phyloP scores from a whole-genome alignment of 1,284 basidiomycete species.

The Leccinum fuscescens region DNA sequence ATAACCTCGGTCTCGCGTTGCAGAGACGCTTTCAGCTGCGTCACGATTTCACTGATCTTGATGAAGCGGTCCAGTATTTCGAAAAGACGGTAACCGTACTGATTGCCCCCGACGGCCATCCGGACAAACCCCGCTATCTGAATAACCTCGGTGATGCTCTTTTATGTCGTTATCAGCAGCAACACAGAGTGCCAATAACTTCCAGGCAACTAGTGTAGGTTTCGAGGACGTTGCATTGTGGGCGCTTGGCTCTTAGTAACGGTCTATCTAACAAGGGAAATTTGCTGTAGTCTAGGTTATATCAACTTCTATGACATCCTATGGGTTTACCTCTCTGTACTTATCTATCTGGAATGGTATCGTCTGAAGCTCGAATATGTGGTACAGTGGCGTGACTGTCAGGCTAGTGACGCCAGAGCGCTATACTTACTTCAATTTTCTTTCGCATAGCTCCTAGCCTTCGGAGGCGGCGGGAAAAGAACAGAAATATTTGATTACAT shows the following conservation, averaged over 20 bases:
- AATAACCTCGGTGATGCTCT: background rate
- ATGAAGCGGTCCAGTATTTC: background rate
- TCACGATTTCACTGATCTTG: background rate
- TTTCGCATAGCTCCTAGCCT: too few species aligned
- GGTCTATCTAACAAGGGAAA: too few species aligned
- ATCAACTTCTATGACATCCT: too few species aligned
- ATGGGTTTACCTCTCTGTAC: too few species aligned
- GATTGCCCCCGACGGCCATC: background rate
- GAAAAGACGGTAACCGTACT: background rate
- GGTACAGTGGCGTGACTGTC: too few species aligned
- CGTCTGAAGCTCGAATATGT: too few species aligned
- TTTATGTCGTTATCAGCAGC: background rate
- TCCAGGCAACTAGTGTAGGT: background rate
- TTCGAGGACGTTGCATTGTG: background rate
- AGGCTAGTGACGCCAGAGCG: too few species aligned
- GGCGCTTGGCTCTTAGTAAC: slow-evolving; percentile 1
- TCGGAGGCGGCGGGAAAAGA: too few species aligned
- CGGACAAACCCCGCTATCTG: slow-evolving; percentile 1
- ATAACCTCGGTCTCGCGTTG: slow-evolving; percentile 9
- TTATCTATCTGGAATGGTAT: too few species aligned
- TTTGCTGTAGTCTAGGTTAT: too few species aligned
- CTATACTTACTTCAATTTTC: too few species aligned
- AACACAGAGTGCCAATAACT: background rate
- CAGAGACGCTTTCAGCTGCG: background rate
- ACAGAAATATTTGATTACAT: too few species aligned